Conservation (phyloP, 176 grass and related monocot genomes). For the Luzula sylvatica region DNA sequence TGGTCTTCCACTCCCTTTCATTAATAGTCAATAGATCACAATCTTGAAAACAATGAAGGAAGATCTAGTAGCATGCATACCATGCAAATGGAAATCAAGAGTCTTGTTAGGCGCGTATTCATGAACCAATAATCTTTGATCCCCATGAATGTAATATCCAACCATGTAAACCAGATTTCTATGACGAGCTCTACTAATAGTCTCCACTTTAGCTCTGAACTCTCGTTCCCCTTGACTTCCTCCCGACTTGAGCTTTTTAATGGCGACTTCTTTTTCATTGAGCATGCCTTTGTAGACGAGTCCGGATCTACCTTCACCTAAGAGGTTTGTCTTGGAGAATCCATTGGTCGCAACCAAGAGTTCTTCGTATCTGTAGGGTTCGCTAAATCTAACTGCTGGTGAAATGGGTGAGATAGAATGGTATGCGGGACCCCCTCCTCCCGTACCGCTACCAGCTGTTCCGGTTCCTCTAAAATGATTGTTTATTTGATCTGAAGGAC, state of each 20-base stretch:
- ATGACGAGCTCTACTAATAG: conserved; percentile 82
- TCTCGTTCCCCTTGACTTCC: conserved; percentile 74
- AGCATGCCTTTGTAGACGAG: conserved; percentile 62
- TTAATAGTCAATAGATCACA: too few relatives aligned
- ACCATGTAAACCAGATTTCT: conserved; percentile 70
- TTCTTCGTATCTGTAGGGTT: conserved; percentile 53
- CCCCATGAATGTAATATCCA: conserved; percentile 66
- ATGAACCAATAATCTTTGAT: conserved; percentile 63
- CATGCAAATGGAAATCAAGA: conserved; percentile 66
- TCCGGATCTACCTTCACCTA: conserved; percentile 75
- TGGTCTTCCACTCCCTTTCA: conserved; percentile 49
- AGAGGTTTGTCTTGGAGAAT: conserved; percentile 68
- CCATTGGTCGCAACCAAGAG: conserved; percentile 41
- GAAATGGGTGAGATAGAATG: conserved; percentile 10
- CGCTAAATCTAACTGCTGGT: conserved; percentile 14
- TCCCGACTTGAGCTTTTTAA: conserved; percentile 62
- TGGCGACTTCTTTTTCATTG: conserved; percentile 53
- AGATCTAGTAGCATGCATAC: conserved; percentile 27
- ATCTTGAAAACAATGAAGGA: too few relatives aligned
- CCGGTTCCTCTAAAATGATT: conserved; percentile 19
- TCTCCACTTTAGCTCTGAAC: conserved; percentile 82
- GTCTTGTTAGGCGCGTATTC: conserved; percentile 87
- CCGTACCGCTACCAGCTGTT: too few relatives aligned
- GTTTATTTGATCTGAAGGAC: conserved; percentile 19
- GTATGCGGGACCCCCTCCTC: conserved; percentile 17